A percentile compares a stretch with the other conserved stretches of the same genome.
Evolutionary conservation across 208 protist species (phyloP).

Genomic region (Leishmania guyanensis): DNA sequence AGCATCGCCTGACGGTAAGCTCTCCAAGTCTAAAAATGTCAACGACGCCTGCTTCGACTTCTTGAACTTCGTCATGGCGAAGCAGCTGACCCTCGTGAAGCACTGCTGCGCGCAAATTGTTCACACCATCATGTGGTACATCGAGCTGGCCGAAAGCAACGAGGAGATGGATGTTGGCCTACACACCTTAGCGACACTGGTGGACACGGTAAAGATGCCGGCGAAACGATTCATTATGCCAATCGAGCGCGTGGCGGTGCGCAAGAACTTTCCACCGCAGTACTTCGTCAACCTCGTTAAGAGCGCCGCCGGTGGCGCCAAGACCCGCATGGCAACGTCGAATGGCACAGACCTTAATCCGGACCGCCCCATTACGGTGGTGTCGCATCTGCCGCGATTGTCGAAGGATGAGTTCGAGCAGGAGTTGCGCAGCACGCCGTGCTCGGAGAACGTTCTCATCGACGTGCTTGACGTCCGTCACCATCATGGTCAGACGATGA

Average conservation of each 20-base stretch:
- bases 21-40: constrained; percentile 74
- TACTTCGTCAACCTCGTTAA: constrained; percentile 75
- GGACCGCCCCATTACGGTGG: constrained; percentile 68
- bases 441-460: constrained; percentile 51
- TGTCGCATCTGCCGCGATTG: constrained; percentile 74
- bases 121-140: constrained; percentile 89
- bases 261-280: constrained; percentile 63
- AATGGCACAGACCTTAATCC: constrained; percentile 60
- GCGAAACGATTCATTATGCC: constrained; percentile 77
- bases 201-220: constrained; percentile 72
- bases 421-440: constrained; percentile 67
- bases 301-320: constrained; percentile 50
- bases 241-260: constrained; percentile 68
- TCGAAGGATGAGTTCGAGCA: constrained; percentile 79
- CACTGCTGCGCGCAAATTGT: constrained; percentile 88
- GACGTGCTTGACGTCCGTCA: constrained; percentile 65
- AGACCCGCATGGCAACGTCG: constrained; percentile 38
- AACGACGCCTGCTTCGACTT: constrained; percentile 90
- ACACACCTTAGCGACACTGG: constrained; percentile 69
- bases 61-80: constrained; percentile 81
- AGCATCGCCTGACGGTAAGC: constrained; percentile 28
- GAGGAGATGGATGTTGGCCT: constrained; percentile 85
- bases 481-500: constrained; percentile 71
- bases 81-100: constrained; percentile 73
- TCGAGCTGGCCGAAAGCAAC: constrained; percentile 74